These are phyloP conservation scores for Suillus fuscotomentosus DNA, from an alignment of 768 basidiomycete genomes.

Conservation along the genomic window DNA sequence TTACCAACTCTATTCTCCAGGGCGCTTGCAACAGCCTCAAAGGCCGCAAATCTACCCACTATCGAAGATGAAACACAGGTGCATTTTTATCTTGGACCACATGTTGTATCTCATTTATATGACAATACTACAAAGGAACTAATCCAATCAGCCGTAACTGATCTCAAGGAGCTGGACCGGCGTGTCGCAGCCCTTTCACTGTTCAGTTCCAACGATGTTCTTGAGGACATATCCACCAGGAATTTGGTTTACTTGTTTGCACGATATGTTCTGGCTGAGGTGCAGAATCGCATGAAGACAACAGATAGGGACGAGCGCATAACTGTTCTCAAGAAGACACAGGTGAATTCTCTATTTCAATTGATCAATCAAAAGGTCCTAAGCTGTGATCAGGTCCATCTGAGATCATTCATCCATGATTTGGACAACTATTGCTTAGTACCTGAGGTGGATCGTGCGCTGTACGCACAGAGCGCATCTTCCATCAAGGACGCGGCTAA, in stretches of 20 bases:
- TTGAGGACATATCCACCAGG: constrained; percentile 79
- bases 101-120: background rate
- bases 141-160: constrained; percentile 50
- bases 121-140: constrained; percentile 46
- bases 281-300: constrained; percentile 58
- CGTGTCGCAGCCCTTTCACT: constrained; percentile 62
- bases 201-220: constrained; percentile 80
- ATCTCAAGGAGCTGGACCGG: constrained; percentile 52
- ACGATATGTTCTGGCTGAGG: constrained; percentile 65
- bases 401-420: constrained; percentile 44
- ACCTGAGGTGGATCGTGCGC: constrained; percentile 52
- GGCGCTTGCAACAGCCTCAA: constrained; percentile 37
- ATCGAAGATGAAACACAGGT: constrained; percentile 48
- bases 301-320: constrained; percentile 59
- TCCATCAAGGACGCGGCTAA: constrained; percentile 62
- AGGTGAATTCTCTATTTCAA: constrained; percentile 39
- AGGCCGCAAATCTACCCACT: constrained; percentile 39
- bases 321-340: constrained; percentile 48
- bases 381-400: constrained; percentile 39
- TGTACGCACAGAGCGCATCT: constrained; percentile 50
- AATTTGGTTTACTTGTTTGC: constrained; percentile 77
- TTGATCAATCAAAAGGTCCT: background rate
- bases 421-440: constrained; percentile 69
- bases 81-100: background rate
- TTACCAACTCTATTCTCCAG: constrained; percentile 39